Evolutionary conservation across 495 filamentous ascomycete species (phyloP).

Genomic region (Penicillium ochrochloron): DNA sequence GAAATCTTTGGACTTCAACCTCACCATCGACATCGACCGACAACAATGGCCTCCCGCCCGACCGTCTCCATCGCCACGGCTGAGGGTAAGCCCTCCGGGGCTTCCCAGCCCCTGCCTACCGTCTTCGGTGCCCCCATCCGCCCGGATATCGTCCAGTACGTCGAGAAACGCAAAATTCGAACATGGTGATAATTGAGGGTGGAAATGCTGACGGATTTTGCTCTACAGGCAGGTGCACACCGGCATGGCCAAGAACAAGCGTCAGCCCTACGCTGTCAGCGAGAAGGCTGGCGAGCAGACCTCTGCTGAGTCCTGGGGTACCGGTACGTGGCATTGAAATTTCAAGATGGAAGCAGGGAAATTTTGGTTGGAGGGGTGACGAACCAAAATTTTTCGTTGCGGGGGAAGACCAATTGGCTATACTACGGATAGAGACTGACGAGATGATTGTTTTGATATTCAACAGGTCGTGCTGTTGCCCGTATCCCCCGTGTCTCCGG

Average conservation of each 20-base stretch:
- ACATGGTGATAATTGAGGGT: constrained; percentile 23
- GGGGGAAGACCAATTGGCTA: constrained; percentile 11
- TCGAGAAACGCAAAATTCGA: constrained; percentile 21
- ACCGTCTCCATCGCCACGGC: constrained; percentile 92
- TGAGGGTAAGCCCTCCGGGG: constrained; percentile 87
- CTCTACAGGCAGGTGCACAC: constrained; percentile 78
- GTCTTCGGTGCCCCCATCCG: constrained; percentile 97
- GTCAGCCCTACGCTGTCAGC: constrained; percentile 99
- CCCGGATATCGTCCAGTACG: constrained; percentile 96
- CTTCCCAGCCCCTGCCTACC: constrained; percentile 85
- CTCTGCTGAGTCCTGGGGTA: constrained; percentile 99
- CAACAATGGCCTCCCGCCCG: constrained; percentile 89
- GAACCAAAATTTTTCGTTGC: constrained; percentile 16
- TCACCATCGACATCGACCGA: constrained; percentile 52
- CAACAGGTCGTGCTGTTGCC: constrained; percentile 92
- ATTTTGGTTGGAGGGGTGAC: constrained; percentile 12
- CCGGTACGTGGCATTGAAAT: constrained; percentile 70
- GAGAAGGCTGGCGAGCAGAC: constrained; percentile 99
- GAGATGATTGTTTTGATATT: constrained; percentile 14
- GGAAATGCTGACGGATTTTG: constrained; percentile 43
- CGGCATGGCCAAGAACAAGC: constrained; percentile 99
- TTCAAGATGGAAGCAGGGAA: constrained; percentile 26
- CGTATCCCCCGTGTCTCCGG: constrained; percentile 99
- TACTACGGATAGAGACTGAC: constrained; percentile 30
- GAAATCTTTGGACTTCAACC: constrained; percentile 48